Conservation (phyloP, 106 monocot genomes). For the Platanthera guangdongensis region DNA sequence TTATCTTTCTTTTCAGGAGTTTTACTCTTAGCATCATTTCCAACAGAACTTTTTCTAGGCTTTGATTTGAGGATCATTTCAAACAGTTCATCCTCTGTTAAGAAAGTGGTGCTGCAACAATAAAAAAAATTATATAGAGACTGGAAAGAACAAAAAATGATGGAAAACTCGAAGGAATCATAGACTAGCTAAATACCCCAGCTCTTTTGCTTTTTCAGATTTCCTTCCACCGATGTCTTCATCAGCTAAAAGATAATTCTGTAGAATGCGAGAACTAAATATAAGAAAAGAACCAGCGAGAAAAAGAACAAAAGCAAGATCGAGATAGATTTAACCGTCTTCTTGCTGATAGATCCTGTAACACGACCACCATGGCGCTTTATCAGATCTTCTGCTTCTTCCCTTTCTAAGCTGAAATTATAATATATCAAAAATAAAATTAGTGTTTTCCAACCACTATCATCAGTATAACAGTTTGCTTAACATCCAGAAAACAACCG, state of each 20-base stretch:
- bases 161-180: background rate
- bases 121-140: slow-evolving; percentile 1
- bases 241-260: slow-evolving; percentile 91
- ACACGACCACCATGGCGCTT: slow-evolving; percentile 90
- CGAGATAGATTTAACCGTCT: slow-evolving; percentile 41
- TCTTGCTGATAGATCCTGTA: slow-evolving; percentile 95
- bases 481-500: background rate
- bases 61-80: slow-evolving; percentile 91
- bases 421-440: slow-evolving; percentile 1
- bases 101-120: slow-evolving; percentile 47
- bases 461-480: background rate
- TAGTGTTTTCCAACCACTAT: background rate
- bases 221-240: slow-evolving; percentile 97
- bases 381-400: slow-evolving; percentile 96
- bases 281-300: background rate
- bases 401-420: slow-evolving; percentile 78
- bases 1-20: slow-evolving; percentile 28
- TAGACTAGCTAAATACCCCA: slow-evolving; percentile 37
- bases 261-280: slow-evolving; percentile 7
- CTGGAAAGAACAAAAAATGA: background rate
- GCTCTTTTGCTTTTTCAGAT: slow-evolving; percentile 76
- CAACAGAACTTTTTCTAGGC: slow-evolving; percentile 39
- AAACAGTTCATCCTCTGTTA: slow-evolving; percentile 97
- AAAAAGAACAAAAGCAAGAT: background rate
- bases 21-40: slow-evolving; percentile 30